phyloP scores from a whole-genome alignment of 2,329 filamentous ascomycete species.

The Fusarium sororula region DNA sequence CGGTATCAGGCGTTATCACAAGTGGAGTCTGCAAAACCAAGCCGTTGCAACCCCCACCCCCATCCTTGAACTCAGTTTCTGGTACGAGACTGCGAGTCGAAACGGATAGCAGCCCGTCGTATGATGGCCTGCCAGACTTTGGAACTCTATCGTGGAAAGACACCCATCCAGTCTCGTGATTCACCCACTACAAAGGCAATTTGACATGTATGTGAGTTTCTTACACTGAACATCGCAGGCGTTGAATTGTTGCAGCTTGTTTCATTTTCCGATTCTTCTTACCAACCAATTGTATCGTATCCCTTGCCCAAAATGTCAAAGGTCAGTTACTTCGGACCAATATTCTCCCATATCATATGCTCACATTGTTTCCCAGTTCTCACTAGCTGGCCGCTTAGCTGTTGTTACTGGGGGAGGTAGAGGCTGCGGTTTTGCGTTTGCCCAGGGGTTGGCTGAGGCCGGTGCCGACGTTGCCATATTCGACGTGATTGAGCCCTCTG shows the following conservation, averaged over 20 bases:
- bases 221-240: not conserved
- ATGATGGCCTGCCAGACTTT: not conserved
- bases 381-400: slow-evolving; percentile 55
- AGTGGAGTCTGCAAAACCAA: not conserved
- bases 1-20: not conserved
- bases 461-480: slow-evolving; percentile 66
- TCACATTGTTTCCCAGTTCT: slow-evolving; percentile 48
- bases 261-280: too few species aligned
- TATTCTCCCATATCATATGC: not conserved
- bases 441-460: slow-evolving; percentile 64
- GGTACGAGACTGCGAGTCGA: not conserved
- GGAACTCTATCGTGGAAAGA: not conserved
- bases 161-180: not conserved
- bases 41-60: not conserved
- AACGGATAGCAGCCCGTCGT: not conserved
- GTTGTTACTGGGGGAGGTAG: slow-evolving; percentile 62
- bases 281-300: not conserved
- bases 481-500: slow-evolving; percentile 63
- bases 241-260: too few species aligned
- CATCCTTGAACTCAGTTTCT: not conserved
- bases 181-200: not conserved
- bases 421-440: slow-evolving; percentile 70
- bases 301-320: not conserved
- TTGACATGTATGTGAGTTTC: not conserved
- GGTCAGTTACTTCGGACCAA: not conserved